phyloP scores from a whole-genome alignment of 2,329 filamentous ascomycete genomes.

The Scolecobasidium constrictum region DNA sequence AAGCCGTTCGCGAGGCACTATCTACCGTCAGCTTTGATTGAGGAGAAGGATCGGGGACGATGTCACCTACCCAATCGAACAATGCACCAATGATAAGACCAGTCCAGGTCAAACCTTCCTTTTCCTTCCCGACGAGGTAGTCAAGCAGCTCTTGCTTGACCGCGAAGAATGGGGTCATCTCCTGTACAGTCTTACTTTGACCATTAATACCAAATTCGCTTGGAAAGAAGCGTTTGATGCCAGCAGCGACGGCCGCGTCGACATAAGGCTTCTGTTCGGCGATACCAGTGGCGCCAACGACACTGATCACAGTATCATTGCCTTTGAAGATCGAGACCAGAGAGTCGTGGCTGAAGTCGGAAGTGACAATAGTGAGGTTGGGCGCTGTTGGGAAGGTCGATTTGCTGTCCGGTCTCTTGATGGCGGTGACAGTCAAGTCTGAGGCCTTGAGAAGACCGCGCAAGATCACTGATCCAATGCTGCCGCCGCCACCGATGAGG shows the following conservation, averaged over 20 bases:
- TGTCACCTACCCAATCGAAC: slow-evolving; percentile 7
- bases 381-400: slow-evolving; percentile 8
- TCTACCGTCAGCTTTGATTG: not conserved
- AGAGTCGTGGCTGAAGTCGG: slow-evolving; percentile 5
- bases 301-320: slow-evolving; percentile 9
- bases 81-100: slow-evolving; percentile 6
- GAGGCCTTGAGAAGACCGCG: slow-evolving; percentile 5
- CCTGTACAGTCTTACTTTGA: slow-evolving; percentile 4
- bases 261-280: slow-evolving; percentile 4
- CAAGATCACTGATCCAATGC: slow-evolving; percentile 5
- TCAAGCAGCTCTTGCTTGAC: slow-evolving; percentile 8
- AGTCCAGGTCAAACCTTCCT: slow-evolving; percentile 9
- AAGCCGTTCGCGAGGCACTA: slow-evolving; percentile 9
- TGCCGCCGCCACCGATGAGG: slow-evolving; percentile 5
- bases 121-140: slow-evolving; percentile 9
- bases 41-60: not conserved
- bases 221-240: slow-evolving; percentile 10
- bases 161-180: slow-evolving; percentile 7
- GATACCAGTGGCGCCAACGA: slow-evolving; percentile 3
- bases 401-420: slow-evolving; percentile 5
- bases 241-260: slow-evolving; percentile 9
- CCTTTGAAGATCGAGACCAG: not conserved
- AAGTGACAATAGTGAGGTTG: slow-evolving; percentile 5
- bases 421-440: slow-evolving; percentile 4
- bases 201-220: slow-evolving; percentile 10